Base-by-base conservation (phyloP, 176 grass and related monocot species). In the Zea luxurians region DNA sequence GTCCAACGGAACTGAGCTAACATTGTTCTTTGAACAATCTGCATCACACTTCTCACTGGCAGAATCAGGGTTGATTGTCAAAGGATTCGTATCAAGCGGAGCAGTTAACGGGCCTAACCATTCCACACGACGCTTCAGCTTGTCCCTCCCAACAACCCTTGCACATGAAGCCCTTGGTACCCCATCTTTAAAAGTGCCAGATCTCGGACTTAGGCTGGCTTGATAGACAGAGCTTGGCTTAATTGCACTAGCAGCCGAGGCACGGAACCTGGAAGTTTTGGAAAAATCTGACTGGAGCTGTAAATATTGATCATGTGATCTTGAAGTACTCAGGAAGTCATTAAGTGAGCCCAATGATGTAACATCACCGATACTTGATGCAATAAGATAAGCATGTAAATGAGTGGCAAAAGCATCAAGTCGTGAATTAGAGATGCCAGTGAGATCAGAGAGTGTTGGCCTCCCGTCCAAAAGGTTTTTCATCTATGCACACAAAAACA, bases 361-460 rank as follows among this genome's bases (percentile, higher is more conserved):
- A 62, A 66, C 80, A 84, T 93, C 86, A 71, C 78, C 88, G 71
- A 80, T 77, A 77, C 78, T 95, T 54, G 87, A 91, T 43, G 80
- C 73, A 48, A 90, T 58, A 79, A 99, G 87, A 84, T 92, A 99
- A 75, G 88, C 78, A 70, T 88, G 90, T 70, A 95, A 64, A 83
- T 99, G 84, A 83, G 75, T 85, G 21, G 76, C 92, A 84, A 99
- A 93, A 75, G 90, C 81, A 43, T 92, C 88, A 62, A 99, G 87
- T 64, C 92, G 88, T 5, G 78, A 86, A 70, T 79, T 76, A 52
- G 96, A 90, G n/a, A 95, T 95, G 83, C 92, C 86, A 67, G 96
- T 98, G 37, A 98, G 83, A 78, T 90, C 78, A 49, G 92, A 90
- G 15, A 98, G 83, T 35, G 83, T 90, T 61, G 90, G 96, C 49